A percentile compares a stretch with the other conserved stretches of the same genome.
These are phyloP conservation scores for Carallia brachiata DNA, from an alignment of 345 rosid species.

Conservation along the genomic window DNA sequence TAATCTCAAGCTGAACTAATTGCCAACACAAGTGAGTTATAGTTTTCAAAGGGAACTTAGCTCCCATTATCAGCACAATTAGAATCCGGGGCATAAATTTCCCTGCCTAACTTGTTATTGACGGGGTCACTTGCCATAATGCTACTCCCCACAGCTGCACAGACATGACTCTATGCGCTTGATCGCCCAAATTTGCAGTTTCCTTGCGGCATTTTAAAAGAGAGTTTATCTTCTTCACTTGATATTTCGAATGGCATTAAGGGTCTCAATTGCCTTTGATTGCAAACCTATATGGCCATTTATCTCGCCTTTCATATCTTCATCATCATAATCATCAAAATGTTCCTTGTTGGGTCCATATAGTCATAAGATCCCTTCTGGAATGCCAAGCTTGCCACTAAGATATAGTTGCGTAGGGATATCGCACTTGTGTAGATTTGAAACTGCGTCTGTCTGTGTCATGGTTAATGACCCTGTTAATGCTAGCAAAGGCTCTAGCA, in stretches of 20 bases:
- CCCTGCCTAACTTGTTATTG: background rate
- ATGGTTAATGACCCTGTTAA: conserved; percentile 62
- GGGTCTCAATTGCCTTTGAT: conserved; percentile 10
- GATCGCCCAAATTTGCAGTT: background rate
- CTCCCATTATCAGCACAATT: conserved; percentile 3
- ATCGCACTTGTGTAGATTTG: conserved; percentile 66
- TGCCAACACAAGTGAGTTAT: too few relatives aligned
- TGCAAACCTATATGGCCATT: conserved; percentile 11
- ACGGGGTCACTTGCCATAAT: background rate
- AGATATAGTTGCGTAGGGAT: conserved; percentile 58
- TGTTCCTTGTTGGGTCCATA: conserved; percentile 29
- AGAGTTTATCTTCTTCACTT: conserved; percentile 7
- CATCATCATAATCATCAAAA: conserved; percentile 8
- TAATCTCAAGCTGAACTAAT: too few relatives aligned
- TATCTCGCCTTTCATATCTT: background rate
- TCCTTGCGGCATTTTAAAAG: background rate
- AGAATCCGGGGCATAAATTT: background rate
- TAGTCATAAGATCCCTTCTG: conserved; percentile 74
- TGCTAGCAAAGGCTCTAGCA: conserved; percentile 72
- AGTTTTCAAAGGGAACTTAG: too few relatives aligned
- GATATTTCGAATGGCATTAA: conserved; percentile 9
- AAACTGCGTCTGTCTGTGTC: conserved; percentile 49
- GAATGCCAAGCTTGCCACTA: conserved; percentile 57
- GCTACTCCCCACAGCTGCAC: too few relatives aligned
- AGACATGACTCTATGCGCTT: too few relatives aligned